Base-by-base conservation (phyloP, 2,329 filamentous ascomycete genomes). In the Pseudopyricularia cyperi region DNA sequence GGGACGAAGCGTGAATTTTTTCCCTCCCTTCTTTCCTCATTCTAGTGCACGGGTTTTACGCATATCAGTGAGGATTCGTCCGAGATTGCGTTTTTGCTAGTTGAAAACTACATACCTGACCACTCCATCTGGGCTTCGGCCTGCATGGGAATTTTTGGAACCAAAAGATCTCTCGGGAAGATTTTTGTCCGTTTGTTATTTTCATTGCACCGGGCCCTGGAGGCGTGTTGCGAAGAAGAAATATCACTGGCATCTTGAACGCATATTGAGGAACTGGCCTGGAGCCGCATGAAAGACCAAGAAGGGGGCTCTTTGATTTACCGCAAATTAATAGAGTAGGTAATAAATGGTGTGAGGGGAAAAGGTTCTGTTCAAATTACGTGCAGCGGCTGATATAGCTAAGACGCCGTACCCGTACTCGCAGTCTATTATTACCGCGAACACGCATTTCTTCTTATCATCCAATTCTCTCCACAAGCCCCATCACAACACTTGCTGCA, bases 71-170 rank as follows among this genome's bases (percentile, higher is more conserved):
- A 88, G 80, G 84, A 87, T 82, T 81, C 77, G 81, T 87, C 85
- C 79, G 85, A 88, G 82, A 79, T 79, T 76, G 78, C 77, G 76
- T 87, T 87, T 85, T 87, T 87, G 84, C 84, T 87, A 86, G 82
- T 86, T 87, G 83, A 85, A 85, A 86, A 85, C 82, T 86, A 85
- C 50, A 73, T 75, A 73, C 75, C 78, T 85, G 83, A 87, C 83
- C 74, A 74, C 84, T 89, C 74, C 73, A 75, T 70, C 60, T 76
- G 77, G 80, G 81, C 76, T 78, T 75, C 73, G 72, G 77, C 74
- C 76, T 77, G 78, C 71, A 71, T 76, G 75, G 83, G 84, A 88
- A 88, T 88, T 82, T 88, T 88, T 88, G 83, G 71, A 77, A 74
- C 28, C 30, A 46, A 34, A 51, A 15, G 15, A 33, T 34, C 48